Conservation (phyloP, 2,329 filamentous ascomycete genomes). For the Dactylella cylindrospora region DNA sequence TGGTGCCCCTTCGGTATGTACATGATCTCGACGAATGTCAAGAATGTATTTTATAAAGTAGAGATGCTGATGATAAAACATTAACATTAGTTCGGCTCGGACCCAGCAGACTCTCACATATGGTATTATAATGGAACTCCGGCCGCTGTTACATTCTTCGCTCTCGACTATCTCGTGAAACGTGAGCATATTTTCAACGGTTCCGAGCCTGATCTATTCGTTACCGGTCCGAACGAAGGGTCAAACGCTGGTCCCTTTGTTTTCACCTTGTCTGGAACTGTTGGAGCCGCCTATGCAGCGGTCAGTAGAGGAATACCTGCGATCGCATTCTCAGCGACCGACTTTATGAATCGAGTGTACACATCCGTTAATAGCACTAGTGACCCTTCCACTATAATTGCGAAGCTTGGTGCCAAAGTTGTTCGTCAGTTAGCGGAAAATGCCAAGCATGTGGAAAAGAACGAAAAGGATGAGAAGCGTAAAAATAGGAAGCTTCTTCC, state of each 20-base stretch:
- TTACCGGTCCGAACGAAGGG: constrained; percentile 62
- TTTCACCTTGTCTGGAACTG: constrained; percentile 58
- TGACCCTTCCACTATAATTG: constrained; percentile 55
- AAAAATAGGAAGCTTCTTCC: constrained; percentile 53
- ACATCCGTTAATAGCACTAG: constrained; percentile 53
- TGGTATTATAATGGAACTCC: constrained; percentile 66
- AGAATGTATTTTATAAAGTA: background rate
- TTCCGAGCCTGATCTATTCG: constrained; percentile 58
- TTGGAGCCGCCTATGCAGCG: constrained; percentile 59
- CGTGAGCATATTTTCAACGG: constrained; percentile 56
- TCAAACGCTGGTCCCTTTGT: constrained; percentile 60
- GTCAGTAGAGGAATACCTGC: constrained; percentile 58
- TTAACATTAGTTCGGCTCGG: constrained; percentile 52
- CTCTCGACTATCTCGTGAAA: constrained; percentile 59
- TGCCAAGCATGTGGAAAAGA: constrained; percentile 49
- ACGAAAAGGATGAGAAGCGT: constrained; percentile 44
- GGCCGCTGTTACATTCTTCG: constrained; percentile 60
- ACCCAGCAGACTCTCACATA: constrained; percentile 59
- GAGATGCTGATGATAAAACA: background rate
- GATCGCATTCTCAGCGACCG: constrained; percentile 57
- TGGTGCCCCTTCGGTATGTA: constrained; percentile 55
- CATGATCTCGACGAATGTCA: background rate
- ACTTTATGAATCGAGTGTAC: constrained; percentile 54
- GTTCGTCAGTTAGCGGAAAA: constrained; percentile 55
- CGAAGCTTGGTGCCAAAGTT: constrained; percentile 54